Base-by-base conservation (phyloP, 805 yeast species). In the Metschnikowia matae region DNA sequence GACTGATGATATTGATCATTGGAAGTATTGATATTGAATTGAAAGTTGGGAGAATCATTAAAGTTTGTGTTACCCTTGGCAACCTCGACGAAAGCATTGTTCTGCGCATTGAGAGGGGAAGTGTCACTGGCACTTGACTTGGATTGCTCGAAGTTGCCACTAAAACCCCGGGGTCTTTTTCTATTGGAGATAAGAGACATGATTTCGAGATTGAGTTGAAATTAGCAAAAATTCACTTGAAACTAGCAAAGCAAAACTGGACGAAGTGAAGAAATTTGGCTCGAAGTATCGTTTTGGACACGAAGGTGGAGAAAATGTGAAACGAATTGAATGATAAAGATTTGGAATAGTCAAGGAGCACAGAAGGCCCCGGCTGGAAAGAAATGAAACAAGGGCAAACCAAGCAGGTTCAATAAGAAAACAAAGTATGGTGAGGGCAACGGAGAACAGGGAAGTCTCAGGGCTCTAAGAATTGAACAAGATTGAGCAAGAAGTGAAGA, bases 111-210 rank as follows among this genome's bases (percentile, higher is more conserved):
- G 17, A 36, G 23, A 34, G 40, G 44, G 6, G 50, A 35, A 8
- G 38, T 44, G 15, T 56, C 59, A 7, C 35, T 50, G 11, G 59
- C 54, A 4, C 49, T 54, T 0, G 58, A 45, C 31, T 56, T 57
- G 13, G 58, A 50, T 31, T 23, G 51, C 48, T 63, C 70, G 50
- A 70, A 69, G n/a, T 69, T 61, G 46, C 69, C 77, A 52, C 76
- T 69, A 51, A 73, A 71, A 23, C 77, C 77, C 56, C 78, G 65
- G 20, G 78, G 78, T 53, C 78, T 61, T 51, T 73, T 73, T 57
- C 78, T 60, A 53, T 73, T 73, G 31, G 73, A 62, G 21, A 72
- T 69, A 50, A 72, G 51, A 10, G 74, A 67, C 75, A 69, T 69
- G 6, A 4, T 21, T 6, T 5, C 6, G 26, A 17, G 15, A 35